Evolutionary conservation across 2,329 filamentous ascomycete species (phyloP), one percentile per base, ranked within the genome.

Genomic region (Trichoderma pleuroti): DNA sequence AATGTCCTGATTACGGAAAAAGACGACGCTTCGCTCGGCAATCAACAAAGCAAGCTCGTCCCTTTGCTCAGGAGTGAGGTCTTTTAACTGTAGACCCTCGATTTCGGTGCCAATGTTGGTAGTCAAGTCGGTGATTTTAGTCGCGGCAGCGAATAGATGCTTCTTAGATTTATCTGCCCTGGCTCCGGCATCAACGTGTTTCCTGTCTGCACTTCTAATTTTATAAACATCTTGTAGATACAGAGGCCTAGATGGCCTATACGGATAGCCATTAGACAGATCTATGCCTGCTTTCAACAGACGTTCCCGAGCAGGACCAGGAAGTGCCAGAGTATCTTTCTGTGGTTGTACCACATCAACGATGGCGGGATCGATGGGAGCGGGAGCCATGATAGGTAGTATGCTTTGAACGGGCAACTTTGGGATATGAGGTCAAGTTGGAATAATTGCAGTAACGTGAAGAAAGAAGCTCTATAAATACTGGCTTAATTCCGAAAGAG

Each of bases 231-330:
- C 91, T 70, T 93, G 88, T 0, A 93, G 81, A 74, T 89, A 93
- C 1, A 93, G 81, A 0, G 91, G 91, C 61, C 85, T 85, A 0
- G 88, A 86, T 1, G 91, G 91, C 0, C 90, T 87, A 75, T 93
- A 92, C 0, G 91, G 91, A 73, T 93, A 93, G 0, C 91, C 91
- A 1, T 87, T 81, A 1, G 89, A 91, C 2, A 93, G 82, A 76
- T 93, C 90, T 67, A 93, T 86, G 1, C 89, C 90, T 0, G 89
- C 90, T 72, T 91, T 92, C 74, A 88, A 86, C 0, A 93, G 83
- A 5, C 91, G 85, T 62, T 84, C 81, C 1, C 85, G 83, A 1
- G 90, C 82, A 1, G 86, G 75, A 11, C 83, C 83, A 3, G 91
- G 91, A 8, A 93, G 82, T 1, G 83, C 84, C 1, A 93, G 82